phyloP scores from a whole-genome alignment of 768 basidiomycete species.

The Suillus subaureus region DNA sequence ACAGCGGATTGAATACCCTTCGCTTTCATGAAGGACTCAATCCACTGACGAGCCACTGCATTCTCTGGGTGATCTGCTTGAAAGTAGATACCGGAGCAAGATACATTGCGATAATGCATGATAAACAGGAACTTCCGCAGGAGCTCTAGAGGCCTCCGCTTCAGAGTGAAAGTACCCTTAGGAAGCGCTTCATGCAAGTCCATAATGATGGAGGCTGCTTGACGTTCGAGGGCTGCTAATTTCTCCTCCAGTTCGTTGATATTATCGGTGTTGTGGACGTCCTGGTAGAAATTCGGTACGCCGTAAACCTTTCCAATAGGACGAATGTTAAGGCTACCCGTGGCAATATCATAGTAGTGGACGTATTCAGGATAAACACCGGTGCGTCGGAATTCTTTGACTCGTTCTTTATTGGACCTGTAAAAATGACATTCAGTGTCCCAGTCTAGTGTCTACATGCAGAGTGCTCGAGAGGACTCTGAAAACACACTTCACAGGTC shows the following conservation, averaged over 20 bases:
- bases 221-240: constrained; percentile 31
- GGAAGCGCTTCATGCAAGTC: neutral
- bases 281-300: constrained; percentile 29
- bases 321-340: neutral
- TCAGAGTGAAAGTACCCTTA: neutral
- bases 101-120: neutral
- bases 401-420: constrained; percentile 15
- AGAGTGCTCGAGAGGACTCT: neutral
- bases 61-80: neutral
- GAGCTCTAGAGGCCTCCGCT: neutral
- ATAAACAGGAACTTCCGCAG: neutral
- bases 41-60: neutral
- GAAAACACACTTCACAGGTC: constrained; percentile 7
- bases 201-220: constrained; percentile 27
- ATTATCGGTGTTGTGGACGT: constrained; percentile 20
- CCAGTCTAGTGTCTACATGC: neutral
- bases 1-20: neutral
- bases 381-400: neutral
- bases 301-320: constrained; percentile 13
- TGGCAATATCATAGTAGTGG: neutral
- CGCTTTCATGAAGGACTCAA: neutral
- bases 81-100: neutral
- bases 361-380: neutral
- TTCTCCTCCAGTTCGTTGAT: constrained; percentile 32
- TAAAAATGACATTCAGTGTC: neutral